phyloP scores from a whole-genome alignment of 768 basidiomycete species.

The Boletellus ananiceps region DNA sequence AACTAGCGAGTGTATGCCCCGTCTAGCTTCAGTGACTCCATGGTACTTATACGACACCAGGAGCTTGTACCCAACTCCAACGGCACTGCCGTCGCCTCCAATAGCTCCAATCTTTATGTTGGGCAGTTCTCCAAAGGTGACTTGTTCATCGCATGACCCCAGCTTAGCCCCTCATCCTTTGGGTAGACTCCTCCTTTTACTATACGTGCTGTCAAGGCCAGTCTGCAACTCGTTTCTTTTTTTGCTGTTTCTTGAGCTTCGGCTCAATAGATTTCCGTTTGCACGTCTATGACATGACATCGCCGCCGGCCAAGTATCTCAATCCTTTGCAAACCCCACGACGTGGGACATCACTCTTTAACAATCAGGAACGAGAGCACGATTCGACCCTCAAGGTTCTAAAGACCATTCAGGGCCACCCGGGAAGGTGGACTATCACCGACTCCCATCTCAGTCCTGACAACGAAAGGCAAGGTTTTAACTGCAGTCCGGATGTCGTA shows the following conservation, averaged over 20 bases:
- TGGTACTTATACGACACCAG: constrained; percentile 34
- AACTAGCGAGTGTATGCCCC: constrained; percentile 47
- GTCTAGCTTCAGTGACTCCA: background rate
- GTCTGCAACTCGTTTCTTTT: constrained; percentile 1
- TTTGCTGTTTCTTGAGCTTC: background rate
- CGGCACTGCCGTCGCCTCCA: constrained; percentile 75
- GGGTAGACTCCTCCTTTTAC: constrained; percentile 79
- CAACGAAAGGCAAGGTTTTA: constrained; percentile 63
- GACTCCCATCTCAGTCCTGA: constrained; percentile 89
- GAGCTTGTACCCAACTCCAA: constrained; percentile 71
- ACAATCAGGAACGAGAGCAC: constrained; percentile 39
- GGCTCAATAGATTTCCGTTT: constrained; percentile 69
- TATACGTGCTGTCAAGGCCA: constrained; percentile 87
- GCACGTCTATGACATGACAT: constrained; percentile 80
- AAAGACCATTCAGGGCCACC: constrained; percentile 69
- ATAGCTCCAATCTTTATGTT: constrained; percentile 72
- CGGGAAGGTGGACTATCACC: constrained; percentile 90
- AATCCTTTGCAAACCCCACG: constrained; percentile 12
- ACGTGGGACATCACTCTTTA: constrained; percentile 15
- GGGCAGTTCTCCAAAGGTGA: constrained; percentile 79
- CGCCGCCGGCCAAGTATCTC: constrained; percentile 34
- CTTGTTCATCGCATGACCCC: background rate
- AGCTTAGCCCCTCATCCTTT: background rate
- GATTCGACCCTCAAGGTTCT: constrained; percentile 44
- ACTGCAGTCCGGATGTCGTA: constrained; percentile 46